Percentiles rank a stretch among this genome's conserved stretches.
Evolutionary conservation across 306 rosid species (phyloP).

Genomic region (Sicyos baderoa): DNA sequence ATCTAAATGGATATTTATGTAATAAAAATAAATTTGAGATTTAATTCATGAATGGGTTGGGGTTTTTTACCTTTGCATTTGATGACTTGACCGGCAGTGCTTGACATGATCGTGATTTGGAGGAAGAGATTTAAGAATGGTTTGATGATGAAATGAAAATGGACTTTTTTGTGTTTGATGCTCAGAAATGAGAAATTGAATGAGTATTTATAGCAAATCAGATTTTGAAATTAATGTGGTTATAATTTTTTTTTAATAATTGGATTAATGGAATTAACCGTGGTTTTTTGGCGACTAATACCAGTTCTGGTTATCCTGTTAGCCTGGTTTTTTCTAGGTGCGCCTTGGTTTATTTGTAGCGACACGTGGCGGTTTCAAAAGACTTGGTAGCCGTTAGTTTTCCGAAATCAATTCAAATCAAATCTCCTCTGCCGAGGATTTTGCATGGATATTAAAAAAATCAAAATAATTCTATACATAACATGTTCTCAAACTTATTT

Average conservation of each 20-base stretch:
- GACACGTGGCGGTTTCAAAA: constrained; percentile 2
- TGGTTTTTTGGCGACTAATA: not conserved
- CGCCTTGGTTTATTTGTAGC: not conserved
- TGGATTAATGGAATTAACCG: not conserved
- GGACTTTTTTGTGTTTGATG: not conserved
- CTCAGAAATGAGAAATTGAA: not conserved
- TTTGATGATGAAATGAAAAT: not conserved
- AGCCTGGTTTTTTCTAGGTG: constrained; percentile 9
- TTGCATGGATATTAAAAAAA: too few species aligned
- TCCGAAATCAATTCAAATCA: too few species aligned
- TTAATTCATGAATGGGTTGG: too few species aligned
- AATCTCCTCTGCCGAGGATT: too few species aligned
- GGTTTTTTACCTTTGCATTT: constrained; percentile 49
- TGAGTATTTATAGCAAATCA: not conserved
- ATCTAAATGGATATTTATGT: too few species aligned
- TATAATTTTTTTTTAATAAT: not conserved
- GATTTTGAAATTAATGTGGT: not conserved
- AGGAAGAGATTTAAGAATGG: not conserved
- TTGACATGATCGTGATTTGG: constrained; percentile 28
- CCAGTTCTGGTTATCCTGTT: not conserved
- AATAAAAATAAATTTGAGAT: too few species aligned
- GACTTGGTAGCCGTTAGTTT: too few species aligned
- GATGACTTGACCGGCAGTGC: constrained; percentile 49
- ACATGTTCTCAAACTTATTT: too few species aligned
- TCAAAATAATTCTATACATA: too few species aligned